Percentiles rank a stretch among this genome's conserved stretches.
Evolutionary conservation across 2,329 filamentous ascomycete species (phyloP).

Genomic region (Cladosporium halotolerans): DNA sequence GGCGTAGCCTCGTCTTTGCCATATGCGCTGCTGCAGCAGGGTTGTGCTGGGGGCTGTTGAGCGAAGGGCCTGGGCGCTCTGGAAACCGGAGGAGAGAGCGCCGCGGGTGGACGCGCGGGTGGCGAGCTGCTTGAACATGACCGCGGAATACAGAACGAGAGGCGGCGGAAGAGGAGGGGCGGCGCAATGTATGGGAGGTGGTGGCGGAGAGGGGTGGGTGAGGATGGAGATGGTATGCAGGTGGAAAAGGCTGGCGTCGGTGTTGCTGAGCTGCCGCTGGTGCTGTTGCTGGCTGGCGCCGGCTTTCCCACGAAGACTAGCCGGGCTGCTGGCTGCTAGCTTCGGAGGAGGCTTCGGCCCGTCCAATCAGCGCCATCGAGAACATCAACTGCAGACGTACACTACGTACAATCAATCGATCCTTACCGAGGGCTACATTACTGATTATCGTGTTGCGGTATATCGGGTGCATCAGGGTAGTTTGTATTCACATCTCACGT

Average conservation of each 20-base stretch:
- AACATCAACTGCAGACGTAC: no score
- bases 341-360: no score
- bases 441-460: no score
- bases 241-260: no score
- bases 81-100: constrained; percentile 19
- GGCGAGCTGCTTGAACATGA: constrained; percentile 23
- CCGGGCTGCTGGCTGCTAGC: no score
- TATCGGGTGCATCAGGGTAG: no score
- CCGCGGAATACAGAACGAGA: constrained; percentile 5
- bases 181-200: constrained; percentile 5
- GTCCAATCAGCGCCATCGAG: no score
- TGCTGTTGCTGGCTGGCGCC: not conserved
- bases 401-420: no score
- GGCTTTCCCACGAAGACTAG: not conserved
- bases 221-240: not conserved
- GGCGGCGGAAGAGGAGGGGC: constrained; percentile 2
- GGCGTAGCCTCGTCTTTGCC: constrained; percentile 52
- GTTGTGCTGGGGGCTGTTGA: constrained; percentile 32
- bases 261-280: no score
- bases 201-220: not conserved
- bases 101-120: constrained; percentile 18
- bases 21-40: constrained; percentile 45
- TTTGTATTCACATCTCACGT: no score
- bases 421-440: no score
- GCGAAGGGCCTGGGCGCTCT: constrained; percentile 16